Percentiles rank a stretch among this genome's conserved stretches.
Conservation (phyloP, 1,139 yeast genomes). For the Kurtzmaniella quercitrusa region DNA sequence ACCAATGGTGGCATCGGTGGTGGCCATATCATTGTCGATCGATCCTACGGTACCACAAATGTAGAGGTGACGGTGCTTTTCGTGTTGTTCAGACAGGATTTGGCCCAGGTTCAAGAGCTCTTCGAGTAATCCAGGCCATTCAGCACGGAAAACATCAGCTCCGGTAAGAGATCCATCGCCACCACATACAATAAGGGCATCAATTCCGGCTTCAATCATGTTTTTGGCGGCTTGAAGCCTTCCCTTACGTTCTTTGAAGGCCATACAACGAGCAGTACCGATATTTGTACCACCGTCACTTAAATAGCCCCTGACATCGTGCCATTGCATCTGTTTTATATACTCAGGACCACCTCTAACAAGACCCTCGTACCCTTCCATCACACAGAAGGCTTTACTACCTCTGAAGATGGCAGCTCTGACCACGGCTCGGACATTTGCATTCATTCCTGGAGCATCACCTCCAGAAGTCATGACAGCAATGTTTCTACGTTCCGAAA, state of each 20-base stretch:
- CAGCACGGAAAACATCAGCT: constrained; percentile 72
- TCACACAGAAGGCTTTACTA: constrained; percentile 68
- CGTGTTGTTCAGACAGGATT: constrained; percentile 49
- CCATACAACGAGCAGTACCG: constrained; percentile 76
- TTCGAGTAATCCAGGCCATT: constrained; percentile 70
- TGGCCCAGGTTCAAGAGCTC: constrained; percentile 51
- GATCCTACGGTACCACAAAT: constrained; percentile 81
- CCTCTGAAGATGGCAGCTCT: constrained; percentile 68
- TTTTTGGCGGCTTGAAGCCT: constrained; percentile 64
- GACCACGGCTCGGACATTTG: constrained; percentile 75
- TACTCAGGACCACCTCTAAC: constrained; percentile 61
- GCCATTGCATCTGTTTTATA: constrained; percentile 68
- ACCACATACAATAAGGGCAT: constrained; percentile 77
- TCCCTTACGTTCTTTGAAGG: constrained; percentile 65
- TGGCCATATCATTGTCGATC: constrained; percentile 80
- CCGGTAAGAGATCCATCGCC: constrained; percentile 87
- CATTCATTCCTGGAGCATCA: constrained; percentile 86
- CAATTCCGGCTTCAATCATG: constrained; percentile 68
- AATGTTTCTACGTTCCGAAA: constrained; percentile 41
- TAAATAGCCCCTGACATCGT: constrained; percentile 71
- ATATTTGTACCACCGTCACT: constrained; percentile 77
- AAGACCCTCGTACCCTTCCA: constrained; percentile 77
- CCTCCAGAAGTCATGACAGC: constrained; percentile 89
- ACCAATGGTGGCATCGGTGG: constrained; percentile 80
- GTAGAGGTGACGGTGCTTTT: constrained; percentile 53